These are phyloP conservation scores for Suhomyces kunorum DNA, from an alignment of 1,139 yeast genomes.

Conservation along the genomic window DNA sequence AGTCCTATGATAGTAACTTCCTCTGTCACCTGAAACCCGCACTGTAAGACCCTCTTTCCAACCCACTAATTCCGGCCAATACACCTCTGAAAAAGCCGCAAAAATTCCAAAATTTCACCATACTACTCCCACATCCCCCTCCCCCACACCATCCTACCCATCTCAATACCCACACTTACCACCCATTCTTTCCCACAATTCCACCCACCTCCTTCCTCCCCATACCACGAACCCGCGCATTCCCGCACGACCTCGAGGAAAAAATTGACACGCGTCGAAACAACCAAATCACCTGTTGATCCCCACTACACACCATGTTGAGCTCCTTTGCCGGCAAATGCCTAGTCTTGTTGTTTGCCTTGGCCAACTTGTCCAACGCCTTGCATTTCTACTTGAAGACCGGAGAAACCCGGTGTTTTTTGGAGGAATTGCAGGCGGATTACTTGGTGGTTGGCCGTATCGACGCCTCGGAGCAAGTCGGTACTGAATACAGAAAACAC, in stretches of 20 bases:
- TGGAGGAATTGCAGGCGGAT: constrained; percentile 44
- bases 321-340: constrained; percentile 5
- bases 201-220: not conserved
- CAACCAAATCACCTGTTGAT: not conserved
- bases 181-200: not conserved
- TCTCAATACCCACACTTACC: too few relatives aligned
- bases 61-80: too few relatives aligned
- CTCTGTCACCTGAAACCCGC: too few relatives aligned
- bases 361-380: constrained; percentile 24
- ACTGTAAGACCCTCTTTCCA: too few relatives aligned
- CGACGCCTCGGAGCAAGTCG: constrained; percentile 43
- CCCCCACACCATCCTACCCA: too few relatives aligned
- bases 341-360: constrained; percentile 16
- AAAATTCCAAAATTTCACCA: too few relatives aligned
- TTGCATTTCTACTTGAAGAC: constrained; percentile 50
- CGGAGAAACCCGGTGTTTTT: constrained; percentile 49
- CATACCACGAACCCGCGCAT: not conserved
- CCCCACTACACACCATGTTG: constrained; percentile 9
- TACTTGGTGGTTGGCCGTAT: constrained; percentile 49
- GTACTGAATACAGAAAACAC: constrained; percentile 34
- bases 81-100: too few relatives aligned
- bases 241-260: constrained; percentile 9
- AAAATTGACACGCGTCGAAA: constrained; percentile 15
- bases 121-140: too few relatives aligned
- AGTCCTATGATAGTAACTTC: too few relatives aligned